Evolutionary conservation across 352 stramenopile species (phyloP), one percentile per base, ranked within the genome.

Genomic region (Phytopythium kandeliae): DNA sequence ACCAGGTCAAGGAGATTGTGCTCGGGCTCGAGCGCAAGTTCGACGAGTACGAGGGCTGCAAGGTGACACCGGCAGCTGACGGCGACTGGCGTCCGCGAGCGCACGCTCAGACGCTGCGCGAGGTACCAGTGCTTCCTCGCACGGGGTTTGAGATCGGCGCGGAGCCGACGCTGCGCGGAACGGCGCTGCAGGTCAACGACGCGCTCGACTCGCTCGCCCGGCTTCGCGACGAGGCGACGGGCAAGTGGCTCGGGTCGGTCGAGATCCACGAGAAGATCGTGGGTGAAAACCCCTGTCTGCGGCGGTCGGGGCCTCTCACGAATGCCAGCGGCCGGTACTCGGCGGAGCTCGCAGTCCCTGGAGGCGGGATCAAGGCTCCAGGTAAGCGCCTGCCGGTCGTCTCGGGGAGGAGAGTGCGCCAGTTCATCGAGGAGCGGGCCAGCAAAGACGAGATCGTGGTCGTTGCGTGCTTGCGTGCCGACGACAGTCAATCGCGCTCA

Each of bases 241-340:
- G 67, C 25, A 67, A 75, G 42, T 92, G 78, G 78, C 73, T 88
- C 26, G 77, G 70, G 11, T 86, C 74, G 9, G 68, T 92, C 11
- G 74, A 94, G 46, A 37, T 92, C 26, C 72, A 74, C 38, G 51
- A 73, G 17, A 70, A 65, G 41, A 74, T 92, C 19, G 44, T 64
- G 17, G 28, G 63, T 11, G 67, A 81, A 33, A 89, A 92, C 52
- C 84, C 84, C 3, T 66, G 76, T 42, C 48, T 95, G 4, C 57
- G 55, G 11, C 75, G 84, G n/a, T 71, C 60, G 1, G 74, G 67
- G 3, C 65, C 74, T 5, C 51, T 95, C 4, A 76, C 78, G 1
- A 84, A 77, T 53, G 79, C 81, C n/a, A 89, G 78, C 21, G 84
- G 84, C 19, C 67, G 84, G 10, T 95, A 95, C 49, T 82, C 77